Percentiles rank a stretch among this genome's conserved stretches.
phyloP scores from a whole-genome alignment of 2,329 filamentous ascomycete genomes.

The Neofusicoccum cordaticola region DNA sequence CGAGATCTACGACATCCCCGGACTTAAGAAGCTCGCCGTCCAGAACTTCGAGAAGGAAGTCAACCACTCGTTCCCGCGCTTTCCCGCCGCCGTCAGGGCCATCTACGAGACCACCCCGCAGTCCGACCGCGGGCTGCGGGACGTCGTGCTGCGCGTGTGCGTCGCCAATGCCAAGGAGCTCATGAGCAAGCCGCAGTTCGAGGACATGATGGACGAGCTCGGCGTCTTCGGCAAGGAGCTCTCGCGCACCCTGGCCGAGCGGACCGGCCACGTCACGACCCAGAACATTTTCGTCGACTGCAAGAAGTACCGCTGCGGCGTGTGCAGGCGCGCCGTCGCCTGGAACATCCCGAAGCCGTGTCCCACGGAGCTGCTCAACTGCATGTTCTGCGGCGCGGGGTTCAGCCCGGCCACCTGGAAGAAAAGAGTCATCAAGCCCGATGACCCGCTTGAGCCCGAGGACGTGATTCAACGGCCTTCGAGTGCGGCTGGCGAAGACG shows the following conservation, averaged over 20 bases:
- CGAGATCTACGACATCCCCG: constrained; percentile 7
- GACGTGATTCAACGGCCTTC: neutral
- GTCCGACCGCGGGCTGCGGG: constrained; percentile 38
- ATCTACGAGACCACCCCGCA: constrained; percentile 41
- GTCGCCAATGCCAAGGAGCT: constrained; percentile 1
- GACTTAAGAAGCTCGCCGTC: neutral
- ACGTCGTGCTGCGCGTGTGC: constrained; percentile 30
- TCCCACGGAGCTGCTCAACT: constrained; percentile 8
- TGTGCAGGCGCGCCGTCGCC: neutral
- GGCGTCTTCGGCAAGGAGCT: constrained; percentile 13
- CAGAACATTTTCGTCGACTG: constrained; percentile 3
- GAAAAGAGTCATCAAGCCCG: neutral
- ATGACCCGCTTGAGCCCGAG: neutral
- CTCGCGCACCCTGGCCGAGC: neutral
- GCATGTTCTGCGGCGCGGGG: constrained; percentile 10
- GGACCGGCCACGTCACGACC: no score
- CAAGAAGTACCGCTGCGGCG: constrained; percentile 3
- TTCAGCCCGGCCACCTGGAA: constrained; percentile 6
- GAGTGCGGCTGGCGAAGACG: neutral
- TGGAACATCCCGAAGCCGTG: constrained; percentile 7
- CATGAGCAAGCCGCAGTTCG: neutral
- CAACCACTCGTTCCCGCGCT: constrained; percentile 12
- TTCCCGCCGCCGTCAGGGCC: constrained; percentile 38
- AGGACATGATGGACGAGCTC: constrained; percentile 15
- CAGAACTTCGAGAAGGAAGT: constrained; percentile 6